Percentiles rank a stretch among this genome's conserved stretches.
phyloP scores from a whole-genome alignment of 441 rosid species.

The Adansonia gregorii region DNA sequence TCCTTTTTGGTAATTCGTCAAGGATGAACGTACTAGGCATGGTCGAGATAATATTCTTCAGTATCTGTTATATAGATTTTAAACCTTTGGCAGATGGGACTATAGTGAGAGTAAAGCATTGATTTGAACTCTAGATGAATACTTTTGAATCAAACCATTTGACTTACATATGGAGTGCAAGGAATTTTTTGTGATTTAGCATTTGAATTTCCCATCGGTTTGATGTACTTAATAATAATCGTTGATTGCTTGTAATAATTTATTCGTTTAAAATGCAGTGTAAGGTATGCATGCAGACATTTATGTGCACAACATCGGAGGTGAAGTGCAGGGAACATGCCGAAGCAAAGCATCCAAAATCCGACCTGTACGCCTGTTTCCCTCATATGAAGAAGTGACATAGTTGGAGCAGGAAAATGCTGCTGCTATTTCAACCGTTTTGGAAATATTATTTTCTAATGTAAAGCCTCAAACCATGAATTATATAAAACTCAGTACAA shows the following conservation, averaged over 20 bases:
- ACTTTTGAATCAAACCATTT: neutral
- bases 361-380: slow-evolving; percentile 45
- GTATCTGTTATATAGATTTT: neutral
- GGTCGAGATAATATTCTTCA: neutral
- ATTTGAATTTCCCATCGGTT: too few species aligned
- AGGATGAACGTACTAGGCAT: neutral
- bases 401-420: neutral
- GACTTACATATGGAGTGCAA: neutral
- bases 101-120: neutral
- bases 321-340: slow-evolving; percentile 64
- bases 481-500: neutral
- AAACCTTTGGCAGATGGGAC: neutral
- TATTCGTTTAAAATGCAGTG: slow-evolving; percentile 35
- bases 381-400: slow-evolving; percentile 52
- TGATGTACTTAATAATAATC: neutral
- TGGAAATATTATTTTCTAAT: slow-evolving; percentile 12
- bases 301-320: slow-evolving; percentile 59
- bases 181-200: neutral
- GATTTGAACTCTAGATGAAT: neutral
- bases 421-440: neutral
- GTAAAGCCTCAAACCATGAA: slow-evolving; percentile 19
- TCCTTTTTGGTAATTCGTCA: neutral
- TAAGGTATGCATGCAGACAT: slow-evolving; percentile 64
- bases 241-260: neutral
- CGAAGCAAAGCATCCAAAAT: slow-evolving; percentile 55